phyloP scores from a whole-genome alignment of 2,329 filamentous ascomycete species.

The Sporothrix brasiliensis region DNA sequence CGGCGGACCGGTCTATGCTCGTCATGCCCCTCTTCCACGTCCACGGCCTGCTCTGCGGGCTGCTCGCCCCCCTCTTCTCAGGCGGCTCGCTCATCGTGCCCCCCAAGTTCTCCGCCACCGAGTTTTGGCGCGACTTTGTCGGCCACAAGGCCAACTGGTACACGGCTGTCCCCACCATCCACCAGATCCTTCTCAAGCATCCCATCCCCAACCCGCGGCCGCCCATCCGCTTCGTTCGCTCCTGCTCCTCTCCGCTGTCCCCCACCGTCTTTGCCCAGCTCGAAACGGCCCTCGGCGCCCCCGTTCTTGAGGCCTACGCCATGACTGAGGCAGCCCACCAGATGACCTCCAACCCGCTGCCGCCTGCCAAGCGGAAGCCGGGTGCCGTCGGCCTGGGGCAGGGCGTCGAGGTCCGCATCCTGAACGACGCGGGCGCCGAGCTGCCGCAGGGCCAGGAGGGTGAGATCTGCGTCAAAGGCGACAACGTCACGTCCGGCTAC shows the following conservation, averaged over 20 bases:
- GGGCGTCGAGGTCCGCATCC: constrained; percentile 78
- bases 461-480: constrained; percentile 80
- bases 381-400: constrained; percentile 82
- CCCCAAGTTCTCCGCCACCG: constrained; percentile 74
- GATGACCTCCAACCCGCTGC: constrained; percentile 77
- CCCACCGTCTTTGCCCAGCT: constrained; percentile 81
- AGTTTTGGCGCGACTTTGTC: constrained; percentile 81
- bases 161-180: constrained; percentile 89
- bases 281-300: constrained; percentile 73
- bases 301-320: constrained; percentile 85
- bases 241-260: constrained; percentile 80
- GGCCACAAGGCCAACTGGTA: constrained; percentile 83
- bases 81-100: constrained; percentile 81
- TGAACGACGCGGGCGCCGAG: constrained; percentile 69
- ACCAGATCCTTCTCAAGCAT: constrained; percentile 81
- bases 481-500: constrained; percentile 84
- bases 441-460: constrained; percentile 70
- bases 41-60: constrained; percentile 81
- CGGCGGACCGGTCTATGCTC: constrained; percentile 75
- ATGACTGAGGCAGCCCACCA: constrained; percentile 91
- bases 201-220: constrained; percentile 69
- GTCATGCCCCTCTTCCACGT: constrained; percentile 93
- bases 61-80: constrained; percentile 74
- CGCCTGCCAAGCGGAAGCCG: constrained; percentile 72
- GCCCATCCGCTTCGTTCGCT: constrained; percentile 81